phyloP scores from a whole-genome alignment of 2,329 filamentous ascomycete genomes.

The Coniochaeta pulveracea region DNA sequence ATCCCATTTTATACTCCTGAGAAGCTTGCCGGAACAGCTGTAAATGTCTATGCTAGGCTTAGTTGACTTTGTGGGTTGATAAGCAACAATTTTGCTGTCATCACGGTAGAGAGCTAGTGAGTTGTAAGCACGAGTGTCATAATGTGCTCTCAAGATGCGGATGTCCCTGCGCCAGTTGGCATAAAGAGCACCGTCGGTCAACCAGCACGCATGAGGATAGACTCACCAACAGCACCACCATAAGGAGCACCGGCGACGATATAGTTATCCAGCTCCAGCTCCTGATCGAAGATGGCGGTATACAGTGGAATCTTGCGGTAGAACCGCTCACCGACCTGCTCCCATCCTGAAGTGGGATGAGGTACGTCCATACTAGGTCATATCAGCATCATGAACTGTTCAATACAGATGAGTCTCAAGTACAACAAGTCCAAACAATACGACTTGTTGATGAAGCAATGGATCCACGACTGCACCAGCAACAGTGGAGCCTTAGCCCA shows the following conservation, averaged over 20 bases:
- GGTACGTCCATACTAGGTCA: slow-evolving; percentile 40
- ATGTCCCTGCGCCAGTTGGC: too few species aligned
- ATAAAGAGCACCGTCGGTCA: too few species aligned
- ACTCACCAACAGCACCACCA: slow-evolving; percentile 80
- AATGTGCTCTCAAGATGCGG: neutral
- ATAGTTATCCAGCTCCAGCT: slow-evolving; percentile 92
- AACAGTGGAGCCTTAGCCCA: neutral
- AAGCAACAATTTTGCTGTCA: slow-evolving; percentile 71
- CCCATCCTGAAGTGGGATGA: slow-evolving; percentile 80
- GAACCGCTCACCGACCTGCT: slow-evolving; percentile 83
- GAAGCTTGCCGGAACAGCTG: slow-evolving; percentile 80
- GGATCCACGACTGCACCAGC: neutral
- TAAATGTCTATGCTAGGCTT: slow-evolving; percentile 91
- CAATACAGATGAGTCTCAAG: too few species aligned
- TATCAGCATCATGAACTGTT: slow-evolving; percentile 14
- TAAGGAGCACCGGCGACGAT: slow-evolving; percentile 85
- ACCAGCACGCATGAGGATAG: too few species aligned
- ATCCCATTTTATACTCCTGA: slow-evolving; percentile 84
- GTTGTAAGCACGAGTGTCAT: neutral
- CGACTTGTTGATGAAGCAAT: neutral
- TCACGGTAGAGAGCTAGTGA: slow-evolving; percentile 72
- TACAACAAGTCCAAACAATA: neutral
- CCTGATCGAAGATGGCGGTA: slow-evolving; percentile 83
- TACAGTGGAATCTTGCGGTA: slow-evolving; percentile 94
- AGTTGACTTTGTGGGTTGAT: slow-evolving; percentile 56